Base-by-base conservation (phyloP, 2,329 filamentous ascomycete species). In the Colletotrichum sp. region DNA sequence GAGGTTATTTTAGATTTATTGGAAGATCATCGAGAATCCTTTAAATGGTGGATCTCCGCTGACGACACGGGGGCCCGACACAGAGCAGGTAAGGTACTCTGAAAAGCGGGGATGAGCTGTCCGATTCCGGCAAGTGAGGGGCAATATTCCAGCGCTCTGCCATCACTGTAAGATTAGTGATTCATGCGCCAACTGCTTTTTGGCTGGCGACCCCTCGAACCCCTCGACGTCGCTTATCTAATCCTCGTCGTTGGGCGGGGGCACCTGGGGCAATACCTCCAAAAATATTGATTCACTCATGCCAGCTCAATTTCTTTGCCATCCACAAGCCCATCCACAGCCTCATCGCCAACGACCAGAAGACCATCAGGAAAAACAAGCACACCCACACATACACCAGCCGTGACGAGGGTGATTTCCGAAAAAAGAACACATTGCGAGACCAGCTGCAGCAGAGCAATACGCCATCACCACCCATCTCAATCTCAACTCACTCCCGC, bases 1-100 rank as follows among this genome's bases (percentile, higher is more conserved):
- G 69, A 68, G 62, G 70, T 68, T 73, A 75, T 73, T 68, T 65
- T 75, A 52, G 64, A 73, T 68, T 73, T 72, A 75, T 75, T 75
- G 70, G 69, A 60, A 72, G 56, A 75, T 75, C 73, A 75, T 52
- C 70, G 73, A 68, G 48, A 66, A 75, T 48, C 73, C 28, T 56
- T 67, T 61, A 64, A 52, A 62, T 21, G 62, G 73, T 75, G 73
- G 73, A 68, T 36, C 70, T 15, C 21, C 32, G 73, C 70, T 75
- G 73, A 75, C 64, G 70, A 73, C 64, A 75, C 62, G 73, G 56
- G 36, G 58, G 13, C 66, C 34, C 52, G 38, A n/a, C 38, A 43
- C 36, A 18, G 36, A 38, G 36, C 36, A 38, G 36, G 36, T 38
- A 38, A 9, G 36, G 16, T 38, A 38, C 36, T 43, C 36, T 43